These are phyloP conservation scores for Phytophthora cajani DNA, from an alignment of 352 stramenopile genomes.

Conservation along the genomic window DNA sequence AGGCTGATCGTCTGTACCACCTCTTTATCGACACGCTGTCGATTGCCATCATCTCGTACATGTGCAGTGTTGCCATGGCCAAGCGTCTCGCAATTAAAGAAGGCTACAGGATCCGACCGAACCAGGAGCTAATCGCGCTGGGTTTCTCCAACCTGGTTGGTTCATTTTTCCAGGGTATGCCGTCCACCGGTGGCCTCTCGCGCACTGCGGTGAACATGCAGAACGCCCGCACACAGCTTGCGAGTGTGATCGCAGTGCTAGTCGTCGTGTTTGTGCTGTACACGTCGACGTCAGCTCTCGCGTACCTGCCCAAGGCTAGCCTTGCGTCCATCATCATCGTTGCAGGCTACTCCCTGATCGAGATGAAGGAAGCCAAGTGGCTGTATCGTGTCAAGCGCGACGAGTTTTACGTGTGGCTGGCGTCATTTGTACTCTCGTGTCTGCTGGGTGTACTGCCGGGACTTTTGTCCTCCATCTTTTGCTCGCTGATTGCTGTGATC, in stretches of 20 bases:
- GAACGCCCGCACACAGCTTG: constrained; percentile 87
- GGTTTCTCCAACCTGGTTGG: constrained; percentile 91
- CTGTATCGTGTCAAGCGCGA: constrained; percentile 67
- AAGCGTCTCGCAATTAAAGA: constrained; percentile 86
- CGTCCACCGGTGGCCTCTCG: constrained; percentile 89
- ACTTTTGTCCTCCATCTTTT: constrained; percentile 57
- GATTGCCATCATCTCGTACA: constrained; percentile 93
- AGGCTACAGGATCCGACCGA: constrained; percentile 80
- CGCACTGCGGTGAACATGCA: constrained; percentile 93
- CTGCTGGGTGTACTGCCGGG: constrained; percentile 55
- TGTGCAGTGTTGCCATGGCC: constrained; percentile 91
- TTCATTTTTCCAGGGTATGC: constrained; percentile 91
- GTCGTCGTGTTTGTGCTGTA: constrained; percentile 92
- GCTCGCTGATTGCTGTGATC: constrained; percentile 72
- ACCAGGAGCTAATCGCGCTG: constrained; percentile 91
- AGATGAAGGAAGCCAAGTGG: constrained; percentile 88
- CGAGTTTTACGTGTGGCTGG: constrained; percentile 75
- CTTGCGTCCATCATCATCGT: constrained; percentile 92
- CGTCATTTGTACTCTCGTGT: constrained; percentile 57
- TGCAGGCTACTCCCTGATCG: constrained; percentile 85
- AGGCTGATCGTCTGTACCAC: constrained; percentile 55
- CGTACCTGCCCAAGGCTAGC: constrained; percentile 88
- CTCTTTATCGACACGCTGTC: constrained; percentile 79
- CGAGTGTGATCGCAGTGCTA: constrained; percentile 87
- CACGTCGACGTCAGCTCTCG: constrained; percentile 88